Conservation (phyloP, 2,329 filamentous ascomycete genomes). For the Cladosporium cucumerinum region DNA sequence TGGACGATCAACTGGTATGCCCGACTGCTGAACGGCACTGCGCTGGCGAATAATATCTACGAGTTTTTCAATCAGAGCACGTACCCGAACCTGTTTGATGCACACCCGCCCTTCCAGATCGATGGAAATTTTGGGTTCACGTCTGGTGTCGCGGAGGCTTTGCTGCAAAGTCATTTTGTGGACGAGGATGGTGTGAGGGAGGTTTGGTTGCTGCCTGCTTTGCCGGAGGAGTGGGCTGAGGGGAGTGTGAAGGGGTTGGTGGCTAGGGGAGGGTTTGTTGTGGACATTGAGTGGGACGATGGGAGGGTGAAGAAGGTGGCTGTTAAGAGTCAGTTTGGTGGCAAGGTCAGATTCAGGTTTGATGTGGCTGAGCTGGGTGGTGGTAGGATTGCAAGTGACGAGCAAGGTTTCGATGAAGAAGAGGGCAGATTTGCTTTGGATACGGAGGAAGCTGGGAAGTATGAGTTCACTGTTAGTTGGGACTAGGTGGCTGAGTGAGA, state of each 20-base stretch:
- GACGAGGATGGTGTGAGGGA: conserved; percentile 5
- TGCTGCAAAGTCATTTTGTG: conserved; percentile 11
- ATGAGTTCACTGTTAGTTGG: conserved; percentile 7
- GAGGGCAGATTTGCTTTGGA: background rate
- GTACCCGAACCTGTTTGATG: conserved; percentile 28
- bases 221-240: conserved; percentile 8
- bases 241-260: conserved; percentile 10
- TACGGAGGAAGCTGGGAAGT: conserved; percentile 3
- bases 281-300: background rate
- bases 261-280: conserved; percentile 12
- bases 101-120: conserved; percentile 54
- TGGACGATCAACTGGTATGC: conserved; percentile 59
- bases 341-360: conserved; percentile 3
- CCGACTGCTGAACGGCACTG: conserved; percentile 48
- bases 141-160: conserved; percentile 37
- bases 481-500: background rate
- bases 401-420: background rate
- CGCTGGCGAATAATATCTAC: conserved; percentile 45
- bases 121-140: conserved; percentile 57
- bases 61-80: conserved; percentile 15
- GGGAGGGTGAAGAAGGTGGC: conserved; percentile 3
- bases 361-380: conserved; percentile 1
- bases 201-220: conserved; percentile 25
- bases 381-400: background rate
- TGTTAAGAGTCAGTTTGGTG: conserved; percentile 2